phyloP scores from a whole-genome alignment of 129 eudicot genomes.

The Ambrosia trifida region DNA sequence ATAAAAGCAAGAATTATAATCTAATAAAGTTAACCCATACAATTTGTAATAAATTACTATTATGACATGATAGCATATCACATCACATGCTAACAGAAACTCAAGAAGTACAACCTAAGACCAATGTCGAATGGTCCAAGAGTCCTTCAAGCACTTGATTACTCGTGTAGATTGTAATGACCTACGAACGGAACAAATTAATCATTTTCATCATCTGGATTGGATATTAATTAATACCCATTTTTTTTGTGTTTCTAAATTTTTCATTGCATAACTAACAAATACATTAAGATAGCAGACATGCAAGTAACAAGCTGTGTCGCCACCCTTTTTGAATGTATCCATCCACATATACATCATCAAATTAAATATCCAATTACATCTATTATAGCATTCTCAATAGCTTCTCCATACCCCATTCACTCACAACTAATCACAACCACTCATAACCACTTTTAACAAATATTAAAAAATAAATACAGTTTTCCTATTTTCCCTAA shows the following conservation, averaged over 20 bases:
- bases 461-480: no score
- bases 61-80: background rate
- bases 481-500: no score
- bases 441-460: no score
- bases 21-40: background rate
- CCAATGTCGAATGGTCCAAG: background rate
- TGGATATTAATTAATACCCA: background rate
- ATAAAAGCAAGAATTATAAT: background rate
- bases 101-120: constrained; percentile 11
- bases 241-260: no score
- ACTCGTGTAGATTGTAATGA: background rate
- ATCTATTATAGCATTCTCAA: no score
- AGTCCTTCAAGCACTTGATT: background rate
- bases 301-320: no score
- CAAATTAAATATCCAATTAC: background rate
- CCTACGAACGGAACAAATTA: background rate
- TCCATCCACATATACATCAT: no score
- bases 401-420: no score
- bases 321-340: no score
- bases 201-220: background rate
- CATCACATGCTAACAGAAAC: constrained; percentile 11
- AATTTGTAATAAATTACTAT: background rate
- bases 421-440: no score
- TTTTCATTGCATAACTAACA: no score
- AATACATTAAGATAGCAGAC: no score